These are phyloP conservation scores for Pleurotus djamor DNA, from an alignment of 768 basidiomycete genomes.

Conservation along the genomic window DNA sequence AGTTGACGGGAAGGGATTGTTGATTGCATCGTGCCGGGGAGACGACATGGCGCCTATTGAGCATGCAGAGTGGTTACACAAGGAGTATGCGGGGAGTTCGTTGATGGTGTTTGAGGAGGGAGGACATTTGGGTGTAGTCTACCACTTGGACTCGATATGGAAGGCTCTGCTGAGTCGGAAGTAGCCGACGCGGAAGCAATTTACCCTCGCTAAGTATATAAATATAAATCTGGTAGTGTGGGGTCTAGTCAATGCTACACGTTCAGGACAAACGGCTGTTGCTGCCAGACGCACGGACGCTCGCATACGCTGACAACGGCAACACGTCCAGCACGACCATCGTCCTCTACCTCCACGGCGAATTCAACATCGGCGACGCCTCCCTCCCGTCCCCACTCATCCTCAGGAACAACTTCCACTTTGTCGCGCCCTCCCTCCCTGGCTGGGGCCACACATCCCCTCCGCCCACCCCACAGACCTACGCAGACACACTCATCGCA, in stretches of 20 bases:
- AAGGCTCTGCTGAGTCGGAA: constrained; percentile 13
- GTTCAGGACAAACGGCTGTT: constrained; percentile 33
- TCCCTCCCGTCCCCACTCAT: constrained; percentile 28
- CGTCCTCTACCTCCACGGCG: constrained; percentile 56
- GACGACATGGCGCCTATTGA: constrained; percentile 30
- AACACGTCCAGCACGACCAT: constrained; percentile 45
- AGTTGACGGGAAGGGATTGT: constrained; percentile 36
- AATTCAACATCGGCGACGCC: constrained; percentile 47
- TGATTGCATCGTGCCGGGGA: constrained; percentile 29
- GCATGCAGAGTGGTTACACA: constrained; percentile 34
- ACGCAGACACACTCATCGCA: constrained; percentile 35
- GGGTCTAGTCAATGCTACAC: constrained; percentile 18
- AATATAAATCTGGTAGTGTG: neutral
- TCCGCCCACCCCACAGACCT: constrained; percentile 26
- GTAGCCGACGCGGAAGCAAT: constrained; percentile 5
- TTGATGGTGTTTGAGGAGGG: constrained; percentile 29
- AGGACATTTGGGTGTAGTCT: constrained; percentile 37
- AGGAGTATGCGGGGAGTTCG: constrained; percentile 35
- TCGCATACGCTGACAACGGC: constrained; percentile 55
- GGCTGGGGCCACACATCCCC: constrained; percentile 59
- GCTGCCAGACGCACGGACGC: constrained; percentile 40
- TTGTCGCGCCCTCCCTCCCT: constrained; percentile 50
- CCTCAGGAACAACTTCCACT: constrained; percentile 38
- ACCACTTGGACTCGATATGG: constrained; percentile 36
- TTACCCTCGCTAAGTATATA: neutral